A percentile compares a stretch with the other conserved stretches of the same genome.
Evolutionary conservation across 306 rosid species (phyloP).

Genomic region (Hippophae gyantsensis): DNA sequence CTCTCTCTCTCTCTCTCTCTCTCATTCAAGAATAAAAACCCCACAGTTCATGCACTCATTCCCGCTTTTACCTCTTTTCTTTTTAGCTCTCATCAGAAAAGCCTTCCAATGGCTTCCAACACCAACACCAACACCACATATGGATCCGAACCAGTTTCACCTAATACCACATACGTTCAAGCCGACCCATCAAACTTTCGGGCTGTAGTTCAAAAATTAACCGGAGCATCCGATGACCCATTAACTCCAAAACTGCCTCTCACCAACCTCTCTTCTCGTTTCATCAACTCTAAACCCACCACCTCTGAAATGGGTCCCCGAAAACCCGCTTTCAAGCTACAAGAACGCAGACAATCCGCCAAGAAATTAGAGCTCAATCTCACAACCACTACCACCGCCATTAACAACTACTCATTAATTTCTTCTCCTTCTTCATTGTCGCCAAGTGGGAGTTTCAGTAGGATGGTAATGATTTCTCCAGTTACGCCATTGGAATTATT

Average conservation of each 20-base stretch:
- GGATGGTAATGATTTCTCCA: conserved; percentile 47
- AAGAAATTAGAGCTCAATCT: conserved; percentile 60
- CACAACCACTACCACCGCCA: conserved; percentile 14
- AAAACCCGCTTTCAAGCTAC: conserved; percentile 59
- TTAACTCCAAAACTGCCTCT: conserved; percentile 52
- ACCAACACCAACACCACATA: conserved; percentile 22
- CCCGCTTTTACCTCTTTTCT: conserved; percentile 27
- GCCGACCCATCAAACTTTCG: conserved; percentile 78
- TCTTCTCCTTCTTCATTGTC: conserved; percentile 12
- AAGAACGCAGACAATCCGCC: conserved; percentile 55
- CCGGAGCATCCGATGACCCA: conserved; percentile 74
- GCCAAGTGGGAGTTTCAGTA: conserved; percentile 1
- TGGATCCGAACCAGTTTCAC: conserved; percentile 43
- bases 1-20: background rate
- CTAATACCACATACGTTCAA: conserved; percentile 81
- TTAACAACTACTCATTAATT: background rate
- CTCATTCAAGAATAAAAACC: conserved; percentile 16
- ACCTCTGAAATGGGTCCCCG: conserved; percentile 34
- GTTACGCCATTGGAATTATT: conserved; percentile 61
- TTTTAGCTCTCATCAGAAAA: background rate
- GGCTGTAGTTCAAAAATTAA: conserved; percentile 63
- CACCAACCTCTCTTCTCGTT: conserved; percentile 35
- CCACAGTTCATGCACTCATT: conserved; percentile 16
- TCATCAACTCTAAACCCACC: conserved; percentile 29
- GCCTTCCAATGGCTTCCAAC: conserved; percentile 9